Percentiles rank a stretch among this genome's conserved stretches.
Evolutionary conservation across 768 basidiomycete species (phyloP).

Genomic region (Phaffia australis): DNA sequence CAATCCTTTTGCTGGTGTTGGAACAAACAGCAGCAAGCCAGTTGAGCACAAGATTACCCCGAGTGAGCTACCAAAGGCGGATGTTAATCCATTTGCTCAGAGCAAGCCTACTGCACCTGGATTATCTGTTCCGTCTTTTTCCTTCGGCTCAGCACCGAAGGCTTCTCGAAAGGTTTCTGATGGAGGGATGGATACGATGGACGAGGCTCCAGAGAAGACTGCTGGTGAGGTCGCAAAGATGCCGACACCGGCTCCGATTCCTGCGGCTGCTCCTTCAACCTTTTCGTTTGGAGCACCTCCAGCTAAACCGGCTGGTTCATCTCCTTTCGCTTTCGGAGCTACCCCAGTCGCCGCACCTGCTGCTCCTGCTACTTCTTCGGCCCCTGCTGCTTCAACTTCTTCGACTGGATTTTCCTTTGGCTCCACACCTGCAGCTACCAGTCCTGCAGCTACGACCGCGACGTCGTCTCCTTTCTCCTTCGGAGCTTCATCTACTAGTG

Average conservation of each 20-base stretch:
- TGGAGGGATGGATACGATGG: too few species aligned
- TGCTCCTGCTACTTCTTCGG: slow-evolving; percentile 4
- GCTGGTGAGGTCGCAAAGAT: too few species aligned
- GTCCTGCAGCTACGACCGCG: not conserved
- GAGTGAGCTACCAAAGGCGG: too few species aligned
- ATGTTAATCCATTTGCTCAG: slow-evolving; percentile 8
- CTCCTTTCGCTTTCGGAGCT: slow-evolving; percentile 1
- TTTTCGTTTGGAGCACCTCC: slow-evolving; percentile 5
- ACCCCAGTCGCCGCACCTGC: slow-evolving; percentile 1
- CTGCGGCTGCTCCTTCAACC: not conserved
- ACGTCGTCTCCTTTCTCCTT: slow-evolving; percentile 9
- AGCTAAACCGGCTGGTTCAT: not conserved
- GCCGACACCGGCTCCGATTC: not conserved
- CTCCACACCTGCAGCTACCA: not conserved
- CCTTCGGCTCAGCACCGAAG: too few species aligned
- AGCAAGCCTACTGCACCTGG: too few species aligned
- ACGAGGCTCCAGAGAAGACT: too few species aligned
- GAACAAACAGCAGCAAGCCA: too few species aligned
- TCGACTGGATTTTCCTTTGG: slow-evolving; percentile 11
- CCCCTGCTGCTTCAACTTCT: slow-evolving; percentile 1
- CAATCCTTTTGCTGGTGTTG: too few species aligned
- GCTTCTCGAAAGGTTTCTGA: too few species aligned
- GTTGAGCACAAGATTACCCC: too few species aligned
- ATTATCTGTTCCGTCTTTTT: too few species aligned
- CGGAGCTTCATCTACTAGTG: not conserved